These are phyloP conservation scores for Aspergillus nanangensis DNA, from an alignment of 495 filamentous ascomycete genomes.

Conservation along the genomic window DNA sequence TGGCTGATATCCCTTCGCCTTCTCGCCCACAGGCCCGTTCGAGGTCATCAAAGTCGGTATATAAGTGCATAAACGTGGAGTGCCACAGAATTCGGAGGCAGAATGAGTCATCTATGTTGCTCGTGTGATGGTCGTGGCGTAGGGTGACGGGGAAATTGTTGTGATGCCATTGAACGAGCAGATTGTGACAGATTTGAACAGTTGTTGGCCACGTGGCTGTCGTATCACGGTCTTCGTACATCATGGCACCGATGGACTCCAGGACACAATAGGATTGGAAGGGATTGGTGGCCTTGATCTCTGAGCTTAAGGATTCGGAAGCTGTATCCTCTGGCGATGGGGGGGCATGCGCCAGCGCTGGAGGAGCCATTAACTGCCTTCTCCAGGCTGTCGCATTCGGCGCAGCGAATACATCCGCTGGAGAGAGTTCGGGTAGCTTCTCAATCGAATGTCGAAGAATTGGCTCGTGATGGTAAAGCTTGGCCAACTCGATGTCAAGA, in stretches of 20 bases:
- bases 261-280: conserved; percentile 1
- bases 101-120: neutral
- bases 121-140: neutral
- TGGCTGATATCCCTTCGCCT: conserved; percentile 7
- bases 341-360: neutral
- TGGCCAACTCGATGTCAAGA: conserved; percentile 28
- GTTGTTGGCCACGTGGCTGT: neutral
- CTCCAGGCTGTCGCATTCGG: neutral
- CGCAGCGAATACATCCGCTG: conserved; percentile 24
- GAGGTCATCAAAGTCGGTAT: conserved; percentile 23
- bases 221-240: neutral
- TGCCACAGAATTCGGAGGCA: conserved; percentile 33
- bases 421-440: conserved; percentile 17
- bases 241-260: conserved; percentile 2
- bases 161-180: conserved; percentile 7
- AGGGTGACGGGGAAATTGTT: conserved; percentile 3
- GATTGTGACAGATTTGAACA: neutral
- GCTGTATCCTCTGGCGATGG: neutral
- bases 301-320: neutral
- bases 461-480: conserved; percentile 27
- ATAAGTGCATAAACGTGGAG: conserved; percentile 24
- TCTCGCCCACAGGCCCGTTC: conserved; percentile 23
- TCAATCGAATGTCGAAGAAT: conserved; percentile 16
- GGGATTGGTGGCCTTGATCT: neutral
- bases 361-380: neutral